These are phyloP conservation scores for Phytophthora nicotianae DNA, from an alignment of 352 stramenopile species.

Conservation along the genomic window DNA sequence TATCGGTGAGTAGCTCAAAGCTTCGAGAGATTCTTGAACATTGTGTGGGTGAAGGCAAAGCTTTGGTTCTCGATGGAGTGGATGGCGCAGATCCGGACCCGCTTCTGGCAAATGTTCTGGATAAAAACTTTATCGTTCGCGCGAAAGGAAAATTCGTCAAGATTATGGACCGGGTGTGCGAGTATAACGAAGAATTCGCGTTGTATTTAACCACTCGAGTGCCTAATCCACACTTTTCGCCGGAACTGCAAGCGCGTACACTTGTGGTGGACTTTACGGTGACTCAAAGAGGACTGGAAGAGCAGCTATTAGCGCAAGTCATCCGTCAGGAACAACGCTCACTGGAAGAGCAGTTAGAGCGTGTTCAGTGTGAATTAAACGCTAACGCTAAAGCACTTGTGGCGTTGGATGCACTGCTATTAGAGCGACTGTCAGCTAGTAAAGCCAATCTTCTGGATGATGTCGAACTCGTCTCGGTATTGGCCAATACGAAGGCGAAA, in stretches of 20 bases:
- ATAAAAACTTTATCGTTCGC: conserved; percentile 66
- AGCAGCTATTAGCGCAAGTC: conserved; percentile 91
- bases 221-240: conserved; percentile 71
- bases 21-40: conserved; percentile 88
- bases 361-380: conserved; percentile 84
- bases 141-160: conserved; percentile 73
- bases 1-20: conserved; percentile 66
- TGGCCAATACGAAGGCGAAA: conserved; percentile 91
- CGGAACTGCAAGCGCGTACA: conserved; percentile 68
- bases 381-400: conserved; percentile 90
- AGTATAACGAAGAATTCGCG: conserved; percentile 69
- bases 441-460: conserved; percentile 88
- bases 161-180: conserved; percentile 69
- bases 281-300: conserved; percentile 89
- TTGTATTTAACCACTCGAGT: conserved; percentile 75
- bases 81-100: conserved; percentile 61
- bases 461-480: conserved; percentile 84
- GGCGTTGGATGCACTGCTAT: conserved; percentile 80
- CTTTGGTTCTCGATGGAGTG: conserved; percentile 83
- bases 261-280: conserved; percentile 92
- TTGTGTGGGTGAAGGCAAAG: conserved; percentile 87
- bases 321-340: conserved; percentile 92
- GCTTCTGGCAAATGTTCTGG: conserved; percentile 63
- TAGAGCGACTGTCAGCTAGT: conserved; percentile 88
- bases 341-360: conserved; percentile 90